Evolutionary conservation across 768 basidiomycete species (phyloP), one percentile per base, ranked within the genome.

Genomic region (Stropharia rugosoannulata): DNA sequence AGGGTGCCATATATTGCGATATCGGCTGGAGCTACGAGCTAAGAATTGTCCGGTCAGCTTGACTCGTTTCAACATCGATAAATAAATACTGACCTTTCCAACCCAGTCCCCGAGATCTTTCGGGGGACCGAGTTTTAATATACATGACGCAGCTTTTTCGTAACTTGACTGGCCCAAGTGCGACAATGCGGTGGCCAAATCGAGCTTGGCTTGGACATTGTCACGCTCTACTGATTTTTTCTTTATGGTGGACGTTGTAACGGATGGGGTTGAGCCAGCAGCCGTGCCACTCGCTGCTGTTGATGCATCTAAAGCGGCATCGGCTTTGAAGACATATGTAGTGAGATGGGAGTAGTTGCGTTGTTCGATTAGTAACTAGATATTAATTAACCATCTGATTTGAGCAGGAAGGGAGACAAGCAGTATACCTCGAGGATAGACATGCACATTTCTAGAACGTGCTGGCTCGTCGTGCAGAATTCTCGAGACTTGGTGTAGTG

Each of bases 311-410:
- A 97, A 77, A 0, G 93, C 90, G 0, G 92, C 87, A 57, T 97
- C 95, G n/a, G 94, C 93, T 71, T 97, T 97, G 82, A 89, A 93
- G 27, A 97, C 85, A 66, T 97, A 95, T n/a, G 90, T 94, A 7
- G 89, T 80, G 36, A 97, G 81, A 64, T 94, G 91, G 2, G 89
- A 75, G 69, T 94, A 95, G 69, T 91, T 93, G 57, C 83, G 78
- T 70, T 93, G 89, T 72, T 95, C 92, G 57, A 95, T 80, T 39
- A 94, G 81, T 37, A 95, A 81, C 92, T 93, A 37, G 7, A 39
- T 18, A 12, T 8, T 13, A n/a, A 47, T 36, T 22, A 38, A 22
- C 51, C 16, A 19, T 43, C 12, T 13, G 4, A n/a, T 39, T 27
- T 22, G 15, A 44, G 48, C 22, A 18, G 42, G 48, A 12, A 36